Evolutionary conservation across 148 eudicot species (phyloP).

Genomic region (Euryodendron excelsum): DNA sequence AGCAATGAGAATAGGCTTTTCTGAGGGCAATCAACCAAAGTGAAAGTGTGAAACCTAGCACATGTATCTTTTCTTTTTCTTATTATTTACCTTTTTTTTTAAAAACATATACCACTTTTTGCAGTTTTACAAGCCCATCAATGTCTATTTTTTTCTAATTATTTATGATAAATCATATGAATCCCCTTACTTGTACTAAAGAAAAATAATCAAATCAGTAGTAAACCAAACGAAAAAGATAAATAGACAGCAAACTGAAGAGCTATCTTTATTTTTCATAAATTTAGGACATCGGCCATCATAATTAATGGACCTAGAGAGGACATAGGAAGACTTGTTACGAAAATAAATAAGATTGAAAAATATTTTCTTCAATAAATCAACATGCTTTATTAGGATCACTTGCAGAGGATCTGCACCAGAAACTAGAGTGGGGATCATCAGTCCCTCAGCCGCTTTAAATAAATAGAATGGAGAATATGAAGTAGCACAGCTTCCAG

Average conservation of each 20-base stretch:
- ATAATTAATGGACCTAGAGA: too few relatives aligned
- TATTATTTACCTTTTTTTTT: neutral
- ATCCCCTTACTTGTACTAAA: constrained; percentile 10
- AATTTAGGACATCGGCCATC: too few relatives aligned
- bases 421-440: neutral
- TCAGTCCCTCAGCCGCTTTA: neutral
- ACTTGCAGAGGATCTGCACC: neutral
- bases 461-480: neutral
- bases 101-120: neutral
- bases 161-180: neutral
- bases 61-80: neutral
- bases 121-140: neutral
- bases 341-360: neutral
- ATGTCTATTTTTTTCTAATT: neutral
- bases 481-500: neutral
- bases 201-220: neutral
- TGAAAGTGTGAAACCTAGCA: constrained; percentile 7
- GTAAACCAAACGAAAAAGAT: too few relatives aligned
- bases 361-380: neutral
- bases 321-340: too few relatives aligned
- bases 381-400: neutral
- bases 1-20: constrained; percentile 81
- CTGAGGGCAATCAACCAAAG: constrained; percentile 23
- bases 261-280: too few relatives aligned
- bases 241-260: neutral